Conservation (phyloP, 805 yeast species). For the Candida boleticola region DNA sequence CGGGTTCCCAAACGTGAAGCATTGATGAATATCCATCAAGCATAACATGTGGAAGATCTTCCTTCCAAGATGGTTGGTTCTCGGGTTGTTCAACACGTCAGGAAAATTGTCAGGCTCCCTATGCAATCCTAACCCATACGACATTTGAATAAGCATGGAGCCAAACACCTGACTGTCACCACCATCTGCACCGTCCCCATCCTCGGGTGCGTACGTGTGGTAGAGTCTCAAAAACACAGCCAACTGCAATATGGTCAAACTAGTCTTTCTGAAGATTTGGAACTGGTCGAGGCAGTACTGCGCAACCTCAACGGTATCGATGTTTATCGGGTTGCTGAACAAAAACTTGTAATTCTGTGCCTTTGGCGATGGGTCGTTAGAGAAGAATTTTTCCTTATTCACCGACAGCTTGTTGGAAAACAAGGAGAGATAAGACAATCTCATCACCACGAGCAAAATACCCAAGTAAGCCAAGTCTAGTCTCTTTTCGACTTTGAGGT, state of each 20-base stretch:
- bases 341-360: constrained; percentile 36
- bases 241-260: constrained; percentile 29
- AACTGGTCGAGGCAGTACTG: constrained; percentile 56
- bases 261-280: constrained; percentile 40
- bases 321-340: constrained; percentile 44
- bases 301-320: constrained; percentile 47
- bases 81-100: constrained; percentile 19
- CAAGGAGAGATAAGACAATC: constrained; percentile 42
- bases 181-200: constrained; percentile 42
- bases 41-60: constrained; percentile 58
- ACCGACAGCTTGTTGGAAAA: constrained; percentile 27
- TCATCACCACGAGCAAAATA: constrained; percentile 36
- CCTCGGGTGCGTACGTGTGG: constrained; percentile 38
- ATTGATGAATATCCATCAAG: constrained; percentile 44
- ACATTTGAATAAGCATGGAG: constrained; percentile 35
- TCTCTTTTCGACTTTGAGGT: constrained; percentile 33
- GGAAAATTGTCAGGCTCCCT: constrained; percentile 37
- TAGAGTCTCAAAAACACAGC: constrained; percentile 28
- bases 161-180: constrained; percentile 30
- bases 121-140: constrained; percentile 37
- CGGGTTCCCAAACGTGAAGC: constrained; percentile 49
- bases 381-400: constrained; percentile 24
- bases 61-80: constrained; percentile 47
- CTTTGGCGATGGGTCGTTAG: constrained; percentile 20
- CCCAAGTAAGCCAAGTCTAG: constrained; percentile 42